A percentile compares a stretch with the other conserved stretches of the same genome.
phyloP scores from a whole-genome alignment of 441 rosid genomes.

The Eutrema salsugineum region DNA sequence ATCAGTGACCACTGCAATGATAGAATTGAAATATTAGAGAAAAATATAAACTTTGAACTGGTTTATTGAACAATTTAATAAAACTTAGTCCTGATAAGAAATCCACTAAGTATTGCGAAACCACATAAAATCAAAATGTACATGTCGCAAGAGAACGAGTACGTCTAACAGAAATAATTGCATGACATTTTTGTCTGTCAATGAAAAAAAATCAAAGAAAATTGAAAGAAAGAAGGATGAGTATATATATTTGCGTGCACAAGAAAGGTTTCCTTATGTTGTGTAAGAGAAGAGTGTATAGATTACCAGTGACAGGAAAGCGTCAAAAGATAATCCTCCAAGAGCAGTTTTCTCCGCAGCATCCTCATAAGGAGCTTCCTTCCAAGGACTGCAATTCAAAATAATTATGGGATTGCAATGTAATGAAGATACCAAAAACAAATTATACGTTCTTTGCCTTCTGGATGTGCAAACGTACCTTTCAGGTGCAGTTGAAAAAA shows the following conservation, averaged over 20 bases:
- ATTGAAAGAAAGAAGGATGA: not conserved
- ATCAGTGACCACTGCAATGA: conserved; percentile 85
- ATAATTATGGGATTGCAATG: not conserved
- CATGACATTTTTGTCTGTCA: not conserved
- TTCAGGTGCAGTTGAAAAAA: conserved; percentile 96
- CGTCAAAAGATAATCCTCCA: conserved; percentile 74
- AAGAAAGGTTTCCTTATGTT: not conserved
- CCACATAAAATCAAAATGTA: not conserved
- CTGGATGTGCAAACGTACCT: conserved; percentile 40
- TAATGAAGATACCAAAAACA: not conserved
- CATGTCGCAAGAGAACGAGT: not conserved
- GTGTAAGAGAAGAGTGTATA: conserved; percentile 3
- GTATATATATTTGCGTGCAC: not conserved
- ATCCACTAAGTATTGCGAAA: not conserved
- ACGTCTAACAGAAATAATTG: not conserved
- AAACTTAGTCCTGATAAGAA: not conserved
- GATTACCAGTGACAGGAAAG: conserved; percentile 85
- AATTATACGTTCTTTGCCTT: not conserved
- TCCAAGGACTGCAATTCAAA: conserved; percentile 73
- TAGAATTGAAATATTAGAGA: not conserved
- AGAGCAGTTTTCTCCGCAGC: conserved; percentile 80
- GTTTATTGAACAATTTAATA: not conserved
- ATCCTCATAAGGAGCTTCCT: conserved; percentile 84
- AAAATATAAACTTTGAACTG: not conserved
- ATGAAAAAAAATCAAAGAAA: conserved; percentile 5